Evolutionary conservation across 441 rosid species (phyloP), one percentile per base, ranked within the genome.

Genomic region (Pelargonium fulgidum): DNA sequence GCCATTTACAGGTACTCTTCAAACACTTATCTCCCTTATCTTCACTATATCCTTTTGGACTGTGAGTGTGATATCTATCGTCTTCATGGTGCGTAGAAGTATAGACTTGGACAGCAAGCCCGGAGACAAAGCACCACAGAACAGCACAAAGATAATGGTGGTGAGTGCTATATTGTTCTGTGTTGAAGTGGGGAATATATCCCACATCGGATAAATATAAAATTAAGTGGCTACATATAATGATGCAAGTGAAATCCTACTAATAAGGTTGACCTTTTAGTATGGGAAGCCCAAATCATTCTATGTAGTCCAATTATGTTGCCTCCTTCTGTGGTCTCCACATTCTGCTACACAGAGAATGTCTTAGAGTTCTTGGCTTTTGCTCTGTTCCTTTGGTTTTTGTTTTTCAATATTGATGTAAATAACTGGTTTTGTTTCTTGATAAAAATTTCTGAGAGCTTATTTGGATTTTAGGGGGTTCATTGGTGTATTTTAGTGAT

Each of bases 1-100:
- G 96, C 78, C 98, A 93, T 81, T 78, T 93, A 64, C 98, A 93
- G 98, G 98, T 92, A 66, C 29, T 54, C 24, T 20, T 17, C 11
- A 54, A 54, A 3, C 17, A 16, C 24, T 54, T 54, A 11, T 16
- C 61, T 26, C 62, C 36, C 3, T 73, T 24, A 7, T 68, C 1
- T 16, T 14, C 20, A 3, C 41, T 62, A n/a, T 12, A 29, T 13
- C 54, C 26, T 71, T 67, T 13, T 67, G 58, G 47, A 41, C 10
- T 1, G 9, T 8, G n/a, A 41, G 9, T 54, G 0, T 58, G 12
- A 44, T 0, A 4, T 64, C 7, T 10, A 0, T 16, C 19, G 14
- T 19, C 19, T 62, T 71, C 47, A 70, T 63, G 26, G 62, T 75
- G 13, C 66, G 77, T 73, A 93, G 98, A 93, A 93, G 78, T 91